phyloP scores from a whole-genome alignment of 2,329 filamentous ascomycete genomes.

The Polychaeton citri region DNA sequence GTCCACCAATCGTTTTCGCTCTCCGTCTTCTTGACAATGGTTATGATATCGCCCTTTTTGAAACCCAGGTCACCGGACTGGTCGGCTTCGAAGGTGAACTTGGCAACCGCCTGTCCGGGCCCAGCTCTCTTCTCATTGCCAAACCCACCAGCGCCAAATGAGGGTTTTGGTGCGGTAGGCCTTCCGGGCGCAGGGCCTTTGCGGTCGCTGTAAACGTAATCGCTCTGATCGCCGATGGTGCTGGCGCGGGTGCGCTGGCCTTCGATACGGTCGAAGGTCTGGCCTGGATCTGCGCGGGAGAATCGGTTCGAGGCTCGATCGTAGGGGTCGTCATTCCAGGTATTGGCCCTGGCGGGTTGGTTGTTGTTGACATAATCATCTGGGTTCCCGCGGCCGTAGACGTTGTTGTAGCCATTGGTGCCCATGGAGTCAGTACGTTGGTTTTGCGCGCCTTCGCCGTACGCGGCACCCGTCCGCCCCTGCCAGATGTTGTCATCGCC shows the following conservation, averaged over 20 bases:
- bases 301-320: slow-evolving; percentile 41
- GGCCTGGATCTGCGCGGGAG: slow-evolving; percentile 36
- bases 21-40: slow-evolving; percentile 69
- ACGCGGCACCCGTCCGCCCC: slow-evolving; percentile 55
- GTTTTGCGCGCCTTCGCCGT: slow-evolving; percentile 50
- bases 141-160: slow-evolving; percentile 44
- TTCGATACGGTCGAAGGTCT: slow-evolving; percentile 37
- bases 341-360: slow-evolving; percentile 46
- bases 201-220: slow-evolving; percentile 43
- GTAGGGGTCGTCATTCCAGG: slow-evolving; percentile 66
- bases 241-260: slow-evolving; percentile 18
- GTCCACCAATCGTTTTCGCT: slow-evolving; percentile 98
- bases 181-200: slow-evolving; percentile 49
- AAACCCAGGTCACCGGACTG: slow-evolving; percentile 87
- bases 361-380: slow-evolving; percentile 40
- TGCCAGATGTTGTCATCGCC: slow-evolving; percentile 81
- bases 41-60: slow-evolving; percentile 95
- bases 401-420: slow-evolving; percentile 7
- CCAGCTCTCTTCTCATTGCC: slow-evolving; percentile 19
- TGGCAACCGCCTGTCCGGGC: slow-evolving; percentile 70
- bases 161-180: slow-evolving; percentile 80
- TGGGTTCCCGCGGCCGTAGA: slow-evolving; percentile 12
- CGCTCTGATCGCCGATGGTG: slow-evolving; percentile 30
- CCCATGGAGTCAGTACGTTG: slow-evolving; percentile 31
- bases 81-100: slow-evolving; percentile 90